Conservation (phyloP, 2,329 filamentous ascomycete species). For the Aureobasidium sp. region DNA sequence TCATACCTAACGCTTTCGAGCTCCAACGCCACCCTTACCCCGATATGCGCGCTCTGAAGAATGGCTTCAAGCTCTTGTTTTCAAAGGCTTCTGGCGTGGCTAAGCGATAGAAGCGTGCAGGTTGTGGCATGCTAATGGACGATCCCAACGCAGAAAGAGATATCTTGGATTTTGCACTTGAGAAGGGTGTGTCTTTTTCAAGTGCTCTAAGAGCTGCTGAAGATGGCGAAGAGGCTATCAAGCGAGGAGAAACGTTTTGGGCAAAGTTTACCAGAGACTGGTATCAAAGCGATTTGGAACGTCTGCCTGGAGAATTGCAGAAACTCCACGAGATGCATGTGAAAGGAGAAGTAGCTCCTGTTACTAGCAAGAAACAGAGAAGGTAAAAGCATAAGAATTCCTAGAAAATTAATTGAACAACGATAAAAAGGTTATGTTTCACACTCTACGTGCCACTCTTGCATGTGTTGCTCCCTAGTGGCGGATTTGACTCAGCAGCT, state of each 20-base stretch:
- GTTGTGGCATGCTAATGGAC: background rate
- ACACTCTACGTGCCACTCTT: no score
- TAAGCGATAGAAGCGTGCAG: background rate
- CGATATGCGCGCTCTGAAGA: slow-evolving; percentile 90
- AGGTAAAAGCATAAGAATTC: background rate
- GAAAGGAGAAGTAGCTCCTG: no score
- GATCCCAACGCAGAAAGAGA: background rate
- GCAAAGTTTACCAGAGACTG: background rate
- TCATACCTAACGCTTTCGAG: slow-evolving; percentile 90
- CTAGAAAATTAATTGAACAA: no score
- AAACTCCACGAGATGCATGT: background rate
- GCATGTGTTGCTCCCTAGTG: no score
- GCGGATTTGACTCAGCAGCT: no score
- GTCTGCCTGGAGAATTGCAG: background rate
- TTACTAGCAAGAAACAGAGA: no score
- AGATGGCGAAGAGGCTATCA: background rate
- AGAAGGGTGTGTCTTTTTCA: background rate
- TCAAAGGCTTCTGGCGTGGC: slow-evolving; percentile 33
- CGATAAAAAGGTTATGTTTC: no score
- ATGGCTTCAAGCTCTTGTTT: slow-evolving; percentile 89
- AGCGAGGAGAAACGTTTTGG: background rate
- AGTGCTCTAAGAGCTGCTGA: background rate
- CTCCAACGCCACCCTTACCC: slow-evolving; percentile 83
- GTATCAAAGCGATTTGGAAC: background rate
- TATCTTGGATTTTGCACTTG: background rate